Evolutionary conservation across 257 asterid genomes (phyloP).

Genomic region (Echium plantagineum): DNA sequence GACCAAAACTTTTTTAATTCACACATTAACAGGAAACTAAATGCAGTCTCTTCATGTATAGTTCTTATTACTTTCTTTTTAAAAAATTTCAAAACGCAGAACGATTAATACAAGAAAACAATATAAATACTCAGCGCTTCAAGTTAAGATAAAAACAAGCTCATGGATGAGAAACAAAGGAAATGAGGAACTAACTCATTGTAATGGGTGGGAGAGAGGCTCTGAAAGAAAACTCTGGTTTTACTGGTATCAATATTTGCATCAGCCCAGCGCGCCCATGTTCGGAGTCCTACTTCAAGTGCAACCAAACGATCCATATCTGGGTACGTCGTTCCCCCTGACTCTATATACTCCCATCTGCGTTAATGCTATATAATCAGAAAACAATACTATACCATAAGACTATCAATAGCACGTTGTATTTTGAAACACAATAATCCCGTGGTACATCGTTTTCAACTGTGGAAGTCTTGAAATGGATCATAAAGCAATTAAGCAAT

Average conservation of each 20-base stretch:
- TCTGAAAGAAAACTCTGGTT: conserved; percentile 69
- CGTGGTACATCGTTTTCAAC: not conserved
- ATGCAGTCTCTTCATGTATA: not conserved
- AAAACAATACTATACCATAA: not conserved
- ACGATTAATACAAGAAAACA: not conserved
- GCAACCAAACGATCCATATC: conserved; percentile 79
- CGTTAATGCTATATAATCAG: conserved; percentile 6
- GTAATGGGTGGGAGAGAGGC: conserved; percentile 90
- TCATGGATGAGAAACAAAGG: not conserved
- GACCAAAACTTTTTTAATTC: conserved; percentile 13
- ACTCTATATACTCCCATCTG: conserved; percentile 93
- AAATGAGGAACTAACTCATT: conserved; percentile 30
- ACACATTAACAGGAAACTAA: conserved; percentile 9
- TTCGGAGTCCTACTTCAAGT: conserved; percentile 59
- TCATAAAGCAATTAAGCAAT: not conserved
- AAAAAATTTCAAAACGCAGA: no score
- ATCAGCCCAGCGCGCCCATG: conserved; percentile 92
- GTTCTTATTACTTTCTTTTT: no score
- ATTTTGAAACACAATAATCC: not conserved
- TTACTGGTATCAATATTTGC: conserved; percentile 42
- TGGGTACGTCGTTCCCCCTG: conserved; percentile 45
- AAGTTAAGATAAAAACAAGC: conserved; percentile 2
- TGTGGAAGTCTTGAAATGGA: not conserved
- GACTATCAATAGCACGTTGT: no score
- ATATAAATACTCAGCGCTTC: conserved; percentile 1